These are phyloP conservation scores for Orbilia quercus DNA, from an alignment of 2,329 filamentous ascomycete genomes.

Conservation along the genomic window DNA sequence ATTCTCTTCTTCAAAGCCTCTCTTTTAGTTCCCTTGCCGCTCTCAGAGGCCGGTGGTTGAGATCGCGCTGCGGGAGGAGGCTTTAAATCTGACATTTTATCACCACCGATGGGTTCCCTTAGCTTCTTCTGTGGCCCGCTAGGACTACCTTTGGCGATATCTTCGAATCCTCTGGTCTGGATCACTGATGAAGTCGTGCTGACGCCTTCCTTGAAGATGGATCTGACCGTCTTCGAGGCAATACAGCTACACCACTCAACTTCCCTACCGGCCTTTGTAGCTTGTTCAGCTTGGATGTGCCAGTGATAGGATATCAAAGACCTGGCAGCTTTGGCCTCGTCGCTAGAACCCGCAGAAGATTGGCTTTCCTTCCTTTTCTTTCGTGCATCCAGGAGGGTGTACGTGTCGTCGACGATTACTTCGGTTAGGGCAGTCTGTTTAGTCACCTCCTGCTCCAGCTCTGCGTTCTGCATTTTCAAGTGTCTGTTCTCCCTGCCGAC, in stretches of 20 bases:
- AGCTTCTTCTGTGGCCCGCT: constrained; percentile 26
- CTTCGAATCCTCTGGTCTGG: constrained; percentile 39
- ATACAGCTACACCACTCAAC: constrained; percentile 44
- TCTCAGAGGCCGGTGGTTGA: constrained; percentile 48
- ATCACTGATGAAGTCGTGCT: constrained; percentile 26
- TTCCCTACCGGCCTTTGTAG: constrained; percentile 22
- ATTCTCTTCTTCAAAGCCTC: constrained; percentile 57
- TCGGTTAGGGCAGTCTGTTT: constrained; percentile 15
- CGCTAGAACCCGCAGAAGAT: constrained; percentile 29
- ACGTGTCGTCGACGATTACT: background rate
- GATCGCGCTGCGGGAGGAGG: constrained; percentile 31
- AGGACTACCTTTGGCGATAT: constrained; percentile 43
- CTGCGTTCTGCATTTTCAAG: constrained; percentile 40
- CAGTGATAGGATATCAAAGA: constrained; percentile 49
- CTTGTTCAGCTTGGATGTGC: constrained; percentile 46
- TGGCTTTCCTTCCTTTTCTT: constrained; percentile 25
- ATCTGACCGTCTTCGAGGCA: constrained; percentile 39
- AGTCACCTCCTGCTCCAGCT: constrained; percentile 33
- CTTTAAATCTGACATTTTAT: constrained; percentile 6
- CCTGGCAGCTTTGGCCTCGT: constrained; percentile 36
- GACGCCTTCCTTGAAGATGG: constrained; percentile 35
- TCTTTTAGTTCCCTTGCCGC: constrained; percentile 50
- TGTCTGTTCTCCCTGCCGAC: constrained; percentile 54
- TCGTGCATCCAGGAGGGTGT: background rate
- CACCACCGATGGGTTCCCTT: constrained; percentile 7